Conservation (phyloP, 202 grass and related monocot species). For the Zoysia matrella region DNA sequence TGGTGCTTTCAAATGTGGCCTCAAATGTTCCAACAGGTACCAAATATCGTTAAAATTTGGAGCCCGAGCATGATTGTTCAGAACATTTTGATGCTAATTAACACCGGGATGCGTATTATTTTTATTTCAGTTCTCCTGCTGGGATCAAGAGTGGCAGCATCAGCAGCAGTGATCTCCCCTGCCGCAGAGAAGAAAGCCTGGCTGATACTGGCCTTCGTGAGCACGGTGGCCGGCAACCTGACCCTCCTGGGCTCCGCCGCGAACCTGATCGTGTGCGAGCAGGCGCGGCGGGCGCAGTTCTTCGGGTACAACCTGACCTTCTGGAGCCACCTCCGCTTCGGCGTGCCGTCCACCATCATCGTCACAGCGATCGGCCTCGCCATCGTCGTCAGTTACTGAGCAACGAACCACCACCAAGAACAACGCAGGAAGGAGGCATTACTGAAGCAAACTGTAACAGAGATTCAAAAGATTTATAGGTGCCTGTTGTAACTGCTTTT, state of each 20-base stretch:
- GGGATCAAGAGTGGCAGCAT: conserved; percentile 75
- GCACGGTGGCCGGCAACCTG: conserved; percentile 91
- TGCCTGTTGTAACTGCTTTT: conserved; percentile 25
- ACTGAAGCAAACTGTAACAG: not conserved
- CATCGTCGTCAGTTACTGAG: conserved; percentile 65
- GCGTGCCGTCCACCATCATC: conserved; percentile 51
- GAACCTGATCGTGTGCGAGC: conserved; percentile 28
- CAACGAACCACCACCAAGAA: conserved; percentile 38
- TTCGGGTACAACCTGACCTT: too few relatives aligned
- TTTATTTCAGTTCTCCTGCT: conserved; percentile 73
- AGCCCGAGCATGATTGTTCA: not conserved
- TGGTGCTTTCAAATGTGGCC: conserved; percentile 92
- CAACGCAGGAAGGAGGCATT: conserved; percentile 15
- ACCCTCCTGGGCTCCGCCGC: conserved; percentile 85
- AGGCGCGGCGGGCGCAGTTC: too few relatives aligned
- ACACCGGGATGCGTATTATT: not conserved
- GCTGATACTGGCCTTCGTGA: conserved; percentile 88
- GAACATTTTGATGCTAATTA: not conserved
- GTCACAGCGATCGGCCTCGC: conserved; percentile 74
- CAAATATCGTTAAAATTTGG: not conserved
- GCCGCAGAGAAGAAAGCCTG: conserved; percentile 72
- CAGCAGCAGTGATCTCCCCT: conserved; percentile 70
- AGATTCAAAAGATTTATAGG: too few relatives aligned
- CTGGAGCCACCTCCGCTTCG: too few relatives aligned
- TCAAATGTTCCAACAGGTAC: conserved; percentile 97